Evolutionary conservation across 768 basidiomycete species (phyloP).

Genomic region (Roridomyces roridus): DNA sequence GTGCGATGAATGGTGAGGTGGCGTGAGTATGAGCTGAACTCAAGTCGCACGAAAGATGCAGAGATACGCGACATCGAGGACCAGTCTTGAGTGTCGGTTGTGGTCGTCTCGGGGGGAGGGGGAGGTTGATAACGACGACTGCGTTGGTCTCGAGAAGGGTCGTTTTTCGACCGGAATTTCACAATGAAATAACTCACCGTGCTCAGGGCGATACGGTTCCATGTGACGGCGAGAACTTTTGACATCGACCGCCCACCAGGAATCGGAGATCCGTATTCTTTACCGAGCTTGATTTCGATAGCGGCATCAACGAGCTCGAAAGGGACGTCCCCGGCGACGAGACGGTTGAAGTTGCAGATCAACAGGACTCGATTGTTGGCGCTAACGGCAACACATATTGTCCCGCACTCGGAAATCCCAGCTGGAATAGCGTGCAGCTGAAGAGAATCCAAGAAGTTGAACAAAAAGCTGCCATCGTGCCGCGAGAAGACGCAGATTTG

Average conservation of each 20-base stretch:
- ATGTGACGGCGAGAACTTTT: background rate
- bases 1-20: too few species aligned
- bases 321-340: background rate
- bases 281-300: background rate
- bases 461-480: constrained; percentile 6
- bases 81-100: too few species aligned
- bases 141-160: too few species aligned
- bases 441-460: background rate
- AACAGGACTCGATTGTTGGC: background rate
- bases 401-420: constrained; percentile 3
- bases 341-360: background rate
- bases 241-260: too few species aligned
- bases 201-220: background rate
- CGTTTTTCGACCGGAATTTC: too few species aligned
- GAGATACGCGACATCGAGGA: too few species aligned
- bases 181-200: constrained; percentile 3
- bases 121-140: too few species aligned
- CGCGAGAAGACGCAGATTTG: constrained; percentile 9
- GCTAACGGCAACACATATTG: background rate
- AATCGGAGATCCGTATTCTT: background rate
- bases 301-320: background rate
- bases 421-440: too few species aligned
- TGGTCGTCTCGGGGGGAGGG: too few species aligned
- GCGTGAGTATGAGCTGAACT: too few species aligned
- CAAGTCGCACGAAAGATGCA: too few species aligned